Evolutionary conservation across 1,284 basidiomycete genomes (phyloP).

Genomic region (Paramarasmius palmivorus): DNA sequence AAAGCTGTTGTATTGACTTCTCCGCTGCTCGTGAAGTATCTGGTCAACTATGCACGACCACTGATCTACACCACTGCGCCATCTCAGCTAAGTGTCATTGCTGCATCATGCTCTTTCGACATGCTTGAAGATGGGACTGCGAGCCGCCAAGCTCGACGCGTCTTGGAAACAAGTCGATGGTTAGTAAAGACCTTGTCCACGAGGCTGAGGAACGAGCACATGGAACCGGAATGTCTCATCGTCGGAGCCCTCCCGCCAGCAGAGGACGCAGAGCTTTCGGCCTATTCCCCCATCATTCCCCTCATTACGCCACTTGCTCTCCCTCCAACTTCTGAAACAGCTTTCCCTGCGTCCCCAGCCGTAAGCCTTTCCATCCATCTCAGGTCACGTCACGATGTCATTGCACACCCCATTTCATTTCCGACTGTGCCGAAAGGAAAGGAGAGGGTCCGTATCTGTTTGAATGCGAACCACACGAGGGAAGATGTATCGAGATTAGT

Average conservation of each 20-base stretch:
- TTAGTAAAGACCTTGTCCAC: neutral
- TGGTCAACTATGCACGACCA: conserved; percentile 92
- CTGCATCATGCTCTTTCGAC: conserved; percentile 78
- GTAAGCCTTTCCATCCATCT: conserved; percentile 72
- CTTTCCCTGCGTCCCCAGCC: conserved; percentile 25
- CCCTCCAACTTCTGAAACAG: too few species aligned
- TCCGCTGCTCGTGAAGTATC: conserved; percentile 74
- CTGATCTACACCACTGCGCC: conserved; percentile 89
- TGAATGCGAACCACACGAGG: conserved; percentile 74
- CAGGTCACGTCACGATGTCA: conserved; percentile 50
- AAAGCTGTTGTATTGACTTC: conserved; percentile 81
- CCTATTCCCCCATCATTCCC: neutral
- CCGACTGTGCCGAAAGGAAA: conserved; percentile 84
- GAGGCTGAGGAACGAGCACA: neutral
- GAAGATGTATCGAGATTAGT: conserved; percentile 67
- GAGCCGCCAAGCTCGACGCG: conserved; percentile 28
- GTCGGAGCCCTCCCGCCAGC: neutral
- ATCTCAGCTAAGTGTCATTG: conserved; percentile 73
- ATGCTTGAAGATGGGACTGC: conserved; percentile 72
- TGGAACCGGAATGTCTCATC: neutral
- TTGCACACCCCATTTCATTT: conserved; percentile 80
- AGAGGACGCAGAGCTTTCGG: conserved; percentile 19
- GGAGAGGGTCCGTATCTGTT: conserved; percentile 82
- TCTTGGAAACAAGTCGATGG: neutral
- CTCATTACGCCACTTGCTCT: neutral